Base-by-base conservation (phyloP, 331 rosid genomes). In the Acacia pycnantha region DNA sequence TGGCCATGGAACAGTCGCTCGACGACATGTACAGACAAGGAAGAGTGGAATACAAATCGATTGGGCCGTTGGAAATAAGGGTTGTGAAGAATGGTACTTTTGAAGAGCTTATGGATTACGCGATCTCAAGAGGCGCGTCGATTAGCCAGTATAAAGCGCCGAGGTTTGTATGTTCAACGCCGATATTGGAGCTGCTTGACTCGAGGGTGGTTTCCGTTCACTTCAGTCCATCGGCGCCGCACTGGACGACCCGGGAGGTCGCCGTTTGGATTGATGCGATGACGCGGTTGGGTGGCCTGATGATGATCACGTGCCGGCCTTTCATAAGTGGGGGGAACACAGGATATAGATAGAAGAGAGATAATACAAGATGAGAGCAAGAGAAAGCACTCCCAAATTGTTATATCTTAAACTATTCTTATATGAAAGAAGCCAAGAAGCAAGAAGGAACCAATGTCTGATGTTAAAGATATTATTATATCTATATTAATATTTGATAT, bases 71-170 rank as follows among this genome's bases (percentile, higher is more conserved):
- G 18, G 97, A 94, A 81, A 94, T 92, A 11, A 76, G 91, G 5
- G 92, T 92, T 19, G 96, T 94, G 54, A 91, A 88, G 72, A 92
- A 61, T 7, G 97, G 97, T 1, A 92, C 98, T 1, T 92, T 92
- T 74, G 98, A 94, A 77, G 98, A 94, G 84, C 83, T 94, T 2
- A 94, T 94, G 98, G 98, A 94, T 71, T 94, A 90, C 16, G 97
- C 98, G 4, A 94, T 92, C 35, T 91, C 96, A 0, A 85, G 94
- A 5, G 98, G 98, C 0, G 98, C 97, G 11, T 94, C 98, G 0
- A 94, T 94, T 18, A 92, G 88, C 70, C 98, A 94, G 80, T 94
- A 94, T 83, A 94, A 94, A 74, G 97, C 85, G 0, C 98, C 97
- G 0, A 87, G 98, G 72, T 94, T 97, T 40, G 93, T 94, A 2